Conservation (phyloP, 1,284 basidiomycete species). For the Naganishia cerealis region DNA sequence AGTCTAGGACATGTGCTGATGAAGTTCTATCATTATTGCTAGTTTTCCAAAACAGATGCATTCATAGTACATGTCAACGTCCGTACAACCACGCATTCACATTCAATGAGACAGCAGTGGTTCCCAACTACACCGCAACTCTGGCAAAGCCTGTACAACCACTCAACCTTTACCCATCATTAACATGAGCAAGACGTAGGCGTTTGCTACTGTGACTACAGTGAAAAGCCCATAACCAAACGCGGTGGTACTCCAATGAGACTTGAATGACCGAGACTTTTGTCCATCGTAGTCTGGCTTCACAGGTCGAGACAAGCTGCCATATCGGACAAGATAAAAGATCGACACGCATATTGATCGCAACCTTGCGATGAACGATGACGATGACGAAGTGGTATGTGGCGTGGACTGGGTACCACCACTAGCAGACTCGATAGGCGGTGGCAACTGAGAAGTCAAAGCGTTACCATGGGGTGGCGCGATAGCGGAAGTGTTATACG, state of each 20-base stretch:
- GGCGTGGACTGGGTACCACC: background rate
- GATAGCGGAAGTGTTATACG: background rate
- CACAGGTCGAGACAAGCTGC: conserved; percentile 33
- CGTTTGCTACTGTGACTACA: conserved; percentile 67
- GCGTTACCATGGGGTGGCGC: background rate
- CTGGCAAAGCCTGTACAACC: background rate
- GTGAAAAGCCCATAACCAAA: conserved; percentile 67
- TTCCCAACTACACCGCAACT: too few species aligned
- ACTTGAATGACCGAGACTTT: conserved; percentile 58
- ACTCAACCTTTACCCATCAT: conserved; percentile 40
- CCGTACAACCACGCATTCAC: too few species aligned
- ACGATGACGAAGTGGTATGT: background rate
- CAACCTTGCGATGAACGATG: background rate
- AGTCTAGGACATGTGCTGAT: too few species aligned
- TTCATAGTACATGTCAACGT: too few species aligned
- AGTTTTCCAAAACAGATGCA: too few species aligned
- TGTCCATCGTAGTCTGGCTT: conserved; percentile 33
- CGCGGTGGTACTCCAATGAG: conserved; percentile 59
- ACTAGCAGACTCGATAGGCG: background rate
- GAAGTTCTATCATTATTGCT: too few species aligned
- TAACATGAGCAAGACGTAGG: conserved; percentile 51
- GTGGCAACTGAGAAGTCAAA: background rate
- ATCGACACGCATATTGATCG: conserved; percentile 27
- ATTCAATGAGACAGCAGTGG: too few species aligned
- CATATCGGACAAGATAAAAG: conserved; percentile 5